phyloP scores from a whole-genome alignment of 1,284 basidiomycete genomes.

The Microbotryomycetes sp. region DNA sequence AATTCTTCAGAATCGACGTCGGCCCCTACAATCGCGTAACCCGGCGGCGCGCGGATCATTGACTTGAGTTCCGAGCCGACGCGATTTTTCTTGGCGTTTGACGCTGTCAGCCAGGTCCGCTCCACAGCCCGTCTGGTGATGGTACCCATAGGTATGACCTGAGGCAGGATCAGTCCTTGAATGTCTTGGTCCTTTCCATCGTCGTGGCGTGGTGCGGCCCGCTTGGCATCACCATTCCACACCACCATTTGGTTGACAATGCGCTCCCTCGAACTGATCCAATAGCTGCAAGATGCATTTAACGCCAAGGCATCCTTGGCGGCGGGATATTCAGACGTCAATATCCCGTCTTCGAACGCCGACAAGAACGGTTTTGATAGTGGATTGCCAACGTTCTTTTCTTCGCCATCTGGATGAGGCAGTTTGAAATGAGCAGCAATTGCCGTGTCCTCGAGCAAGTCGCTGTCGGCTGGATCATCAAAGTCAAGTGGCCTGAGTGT shows the following conservation, averaged over 20 bases:
- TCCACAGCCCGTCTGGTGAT: conserved; percentile 96
- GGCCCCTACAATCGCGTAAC: conserved; percentile 92
- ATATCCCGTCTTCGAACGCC: conserved; percentile 74
- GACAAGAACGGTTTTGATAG: conserved; percentile 84
- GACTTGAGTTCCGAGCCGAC: conserved; percentile 97
- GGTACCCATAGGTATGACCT: conserved; percentile 97
- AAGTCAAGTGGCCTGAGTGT: conserved; percentile 46
- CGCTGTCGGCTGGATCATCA: conserved; percentile 56
- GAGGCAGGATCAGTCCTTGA: conserved; percentile 88
- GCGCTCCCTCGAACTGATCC: conserved; percentile 90
- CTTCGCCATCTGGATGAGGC: conserved; percentile 92
- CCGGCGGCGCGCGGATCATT: conserved; percentile 89
- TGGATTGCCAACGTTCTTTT: conserved; percentile 87
- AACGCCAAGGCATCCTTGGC: conserved; percentile 81
- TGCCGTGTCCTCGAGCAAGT: conserved; percentile 49
- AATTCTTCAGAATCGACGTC: conserved; percentile 99
- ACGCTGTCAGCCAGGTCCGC: conserved; percentile 96
- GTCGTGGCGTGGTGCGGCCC: conserved; percentile 5
- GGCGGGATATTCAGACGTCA: conserved; percentile 56
- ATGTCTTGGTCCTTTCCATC: conserved; percentile 45
- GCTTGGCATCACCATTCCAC: conserved; percentile 54
- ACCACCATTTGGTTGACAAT: conserved; percentile 91
- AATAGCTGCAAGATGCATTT: conserved; percentile 94
- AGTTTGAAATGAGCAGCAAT: conserved; percentile 74
- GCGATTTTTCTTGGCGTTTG: conserved; percentile 94